phyloP scores from a whole-genome alignment of 2,329 filamentous ascomycete species.

The Aspergillus latus region DNA sequence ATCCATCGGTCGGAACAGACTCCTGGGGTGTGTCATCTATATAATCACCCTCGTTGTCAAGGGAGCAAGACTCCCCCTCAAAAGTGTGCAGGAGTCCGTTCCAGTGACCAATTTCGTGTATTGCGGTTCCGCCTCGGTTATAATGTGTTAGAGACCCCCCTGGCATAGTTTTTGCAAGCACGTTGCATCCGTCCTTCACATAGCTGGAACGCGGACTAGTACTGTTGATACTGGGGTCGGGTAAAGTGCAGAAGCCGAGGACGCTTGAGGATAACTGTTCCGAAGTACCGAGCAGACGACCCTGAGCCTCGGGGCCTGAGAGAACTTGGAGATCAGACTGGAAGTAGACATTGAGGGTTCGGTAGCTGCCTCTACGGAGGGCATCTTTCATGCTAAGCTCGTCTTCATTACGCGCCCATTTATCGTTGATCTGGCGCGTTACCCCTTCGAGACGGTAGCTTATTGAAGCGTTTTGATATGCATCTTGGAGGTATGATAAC shows the following conservation, averaged over 20 bases:
- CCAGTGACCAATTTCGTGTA: conserved; percentile 51
- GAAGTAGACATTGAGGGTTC: conserved; percentile 60
- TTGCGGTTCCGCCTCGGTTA: conserved; percentile 46
- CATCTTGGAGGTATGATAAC: conserved; percentile 45
- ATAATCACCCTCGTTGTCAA: conserved; percentile 41
- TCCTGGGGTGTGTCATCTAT: conserved; percentile 48
- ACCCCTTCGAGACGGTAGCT: conserved; percentile 51
- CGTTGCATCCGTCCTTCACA: conserved; percentile 56
- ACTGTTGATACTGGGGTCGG: conserved; percentile 41
- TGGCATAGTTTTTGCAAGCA: conserved; percentile 59
- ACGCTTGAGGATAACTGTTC: conserved; percentile 34
- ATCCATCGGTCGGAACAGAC: conserved; percentile 60
- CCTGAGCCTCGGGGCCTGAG: conserved; percentile 25
- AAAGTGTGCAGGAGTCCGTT: conserved; percentile 49
- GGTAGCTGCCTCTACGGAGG: conserved; percentile 56
- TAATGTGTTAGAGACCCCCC: conserved; percentile 52
- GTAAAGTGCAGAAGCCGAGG: conserved; percentile 57
- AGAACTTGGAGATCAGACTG: conserved; percentile 51
- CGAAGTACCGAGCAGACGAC: conserved; percentile 13
- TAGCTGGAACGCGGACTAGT: conserved; percentile 43
- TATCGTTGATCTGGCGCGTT: conserved; percentile 54
- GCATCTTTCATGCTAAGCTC: conserved; percentile 54
- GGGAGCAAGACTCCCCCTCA: conserved; percentile 39
- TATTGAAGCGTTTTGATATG: conserved; percentile 49
- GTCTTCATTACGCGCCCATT: conserved; percentile 54